phyloP scores from a whole-genome alignment of 2,329 filamentous ascomycete genomes.

The Triangularia setosa region DNA sequence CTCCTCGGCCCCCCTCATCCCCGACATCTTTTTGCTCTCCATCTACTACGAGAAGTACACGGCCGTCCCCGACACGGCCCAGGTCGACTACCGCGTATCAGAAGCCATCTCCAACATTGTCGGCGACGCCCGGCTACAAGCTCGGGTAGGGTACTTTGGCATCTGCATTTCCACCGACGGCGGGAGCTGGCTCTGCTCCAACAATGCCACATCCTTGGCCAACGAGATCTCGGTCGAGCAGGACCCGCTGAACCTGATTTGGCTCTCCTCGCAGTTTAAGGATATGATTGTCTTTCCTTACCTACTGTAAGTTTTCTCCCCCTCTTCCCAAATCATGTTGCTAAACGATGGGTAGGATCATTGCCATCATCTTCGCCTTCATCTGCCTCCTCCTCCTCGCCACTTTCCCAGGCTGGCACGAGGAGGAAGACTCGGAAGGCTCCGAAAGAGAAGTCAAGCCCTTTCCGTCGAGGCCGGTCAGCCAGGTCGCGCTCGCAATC shows the following conservation, averaged over 20 bases:
- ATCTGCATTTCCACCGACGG: constrained; percentile 93
- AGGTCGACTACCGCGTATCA: constrained; percentile 86
- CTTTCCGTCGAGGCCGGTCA: constrained; percentile 88
- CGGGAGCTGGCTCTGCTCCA: constrained; percentile 89
- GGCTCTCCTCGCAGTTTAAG: constrained; percentile 96
- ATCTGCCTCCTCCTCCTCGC: constrained; percentile 91
- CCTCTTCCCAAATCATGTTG: background rate
- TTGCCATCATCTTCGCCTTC: constrained; percentile 96
- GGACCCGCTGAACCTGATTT: constrained; percentile 94
- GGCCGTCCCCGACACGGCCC: constrained; percentile 75
- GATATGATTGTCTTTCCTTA: constrained; percentile 98
- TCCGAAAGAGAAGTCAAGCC: constrained; percentile 89
- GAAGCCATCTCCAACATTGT: constrained; percentile 87
- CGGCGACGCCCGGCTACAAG: constrained; percentile 75
- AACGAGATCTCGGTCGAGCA: constrained; percentile 86
- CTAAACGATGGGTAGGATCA: constrained; percentile 60
- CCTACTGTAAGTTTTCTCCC: constrained; percentile 64
- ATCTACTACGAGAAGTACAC: constrained; percentile 90
- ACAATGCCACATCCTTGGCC: constrained; percentile 91
- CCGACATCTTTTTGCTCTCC: constrained; percentile 95
- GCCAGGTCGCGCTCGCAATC: constrained; percentile 86
- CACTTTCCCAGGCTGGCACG: constrained; percentile 97
- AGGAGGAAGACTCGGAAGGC: constrained; percentile 75
- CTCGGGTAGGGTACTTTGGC: constrained; percentile 94
- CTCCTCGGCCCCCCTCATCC: constrained; percentile 91